These are phyloP conservation scores for Coelastrella sp. DNA, from an alignment of 139 green algal genomes.

Conservation along the genomic window DNA sequence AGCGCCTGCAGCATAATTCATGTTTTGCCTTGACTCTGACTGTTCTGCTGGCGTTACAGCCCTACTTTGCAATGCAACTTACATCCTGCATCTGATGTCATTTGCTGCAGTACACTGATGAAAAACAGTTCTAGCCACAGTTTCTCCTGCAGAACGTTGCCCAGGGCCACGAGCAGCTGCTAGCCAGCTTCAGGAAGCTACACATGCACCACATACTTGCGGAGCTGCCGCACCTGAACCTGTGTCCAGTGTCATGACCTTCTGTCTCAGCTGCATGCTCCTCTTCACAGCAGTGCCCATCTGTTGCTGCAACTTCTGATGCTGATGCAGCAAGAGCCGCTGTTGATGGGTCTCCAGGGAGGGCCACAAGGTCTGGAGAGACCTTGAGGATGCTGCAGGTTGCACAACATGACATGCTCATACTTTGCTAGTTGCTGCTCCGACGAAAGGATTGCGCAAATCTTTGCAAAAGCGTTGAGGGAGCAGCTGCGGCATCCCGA, in stretches of 20 bases:
- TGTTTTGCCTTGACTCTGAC: background rate
- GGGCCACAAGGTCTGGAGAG: background rate
- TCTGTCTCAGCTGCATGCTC: conserved; percentile 23
- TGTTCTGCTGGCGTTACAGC: too few relatives aligned
- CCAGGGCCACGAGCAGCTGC: too few relatives aligned
- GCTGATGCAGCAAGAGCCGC: background rate
- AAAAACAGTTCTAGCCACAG: too few relatives aligned
- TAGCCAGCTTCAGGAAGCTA: too few relatives aligned
- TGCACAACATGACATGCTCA: background rate
- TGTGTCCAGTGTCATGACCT: background rate
- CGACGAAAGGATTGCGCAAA: too few relatives aligned
- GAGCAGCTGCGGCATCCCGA: background rate
- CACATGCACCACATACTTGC: background rate
- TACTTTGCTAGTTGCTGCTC: too few relatives aligned
- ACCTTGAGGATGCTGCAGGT: conserved; percentile 26
- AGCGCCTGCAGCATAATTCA: conserved; percentile 19
- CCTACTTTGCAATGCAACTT: too few relatives aligned
- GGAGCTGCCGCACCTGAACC: background rate
- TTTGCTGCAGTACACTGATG: too few relatives aligned
- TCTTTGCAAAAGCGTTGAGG: too few relatives aligned
- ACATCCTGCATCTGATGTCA: too few relatives aligned
- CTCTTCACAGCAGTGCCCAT: background rate
- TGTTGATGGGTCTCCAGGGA: background rate
- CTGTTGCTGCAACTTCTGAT: conserved; percentile 1
- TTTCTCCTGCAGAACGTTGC: too few relatives aligned